Conservation (phyloP, 2,329 filamentous ascomycete species). For the Ophiostoma sp. region DNA sequence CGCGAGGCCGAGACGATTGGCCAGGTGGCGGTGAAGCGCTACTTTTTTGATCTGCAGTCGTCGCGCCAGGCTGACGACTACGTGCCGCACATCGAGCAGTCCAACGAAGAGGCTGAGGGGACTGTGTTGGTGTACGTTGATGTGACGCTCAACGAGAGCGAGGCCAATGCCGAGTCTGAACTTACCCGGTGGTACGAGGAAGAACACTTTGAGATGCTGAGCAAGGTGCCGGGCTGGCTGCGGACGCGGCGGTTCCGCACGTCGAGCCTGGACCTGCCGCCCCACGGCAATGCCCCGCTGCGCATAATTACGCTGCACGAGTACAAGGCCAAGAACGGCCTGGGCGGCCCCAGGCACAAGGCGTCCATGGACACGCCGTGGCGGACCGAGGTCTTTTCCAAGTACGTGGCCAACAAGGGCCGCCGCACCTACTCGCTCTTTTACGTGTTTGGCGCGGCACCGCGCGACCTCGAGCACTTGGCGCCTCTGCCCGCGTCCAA, state of each 20-base stretch:
- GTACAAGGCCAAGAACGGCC: slow-evolving; percentile 65
- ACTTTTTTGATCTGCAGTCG: slow-evolving; percentile 67
- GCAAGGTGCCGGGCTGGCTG: slow-evolving; percentile 76
- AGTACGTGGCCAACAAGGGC: slow-evolving; percentile 57
- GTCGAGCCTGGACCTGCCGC: slow-evolving; percentile 57
- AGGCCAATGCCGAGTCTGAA: slow-evolving; percentile 42
- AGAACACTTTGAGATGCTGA: slow-evolving; percentile 71
- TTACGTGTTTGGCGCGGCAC: slow-evolving; percentile 76
- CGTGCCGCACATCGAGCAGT: slow-evolving; percentile 58
- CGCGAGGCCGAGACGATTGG: slow-evolving; percentile 56
- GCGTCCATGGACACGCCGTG: slow-evolving; percentile 64
- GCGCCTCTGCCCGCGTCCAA: slow-evolving; percentile 48
- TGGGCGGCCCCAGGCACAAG: slow-evolving; percentile 64
- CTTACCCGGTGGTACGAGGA: slow-evolving; percentile 72
- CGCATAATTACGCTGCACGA: slow-evolving; percentile 72
- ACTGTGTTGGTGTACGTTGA: slow-evolving; percentile 64
- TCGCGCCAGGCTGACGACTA: slow-evolving; percentile 59
- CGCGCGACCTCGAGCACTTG: slow-evolving; percentile 65
- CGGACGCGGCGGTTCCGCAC: slow-evolving; percentile 71
- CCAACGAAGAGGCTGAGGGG: slow-evolving; percentile 59
- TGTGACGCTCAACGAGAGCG: slow-evolving; percentile 51
- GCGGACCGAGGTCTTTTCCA: slow-evolving; percentile 58
- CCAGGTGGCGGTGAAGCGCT: slow-evolving; percentile 65
- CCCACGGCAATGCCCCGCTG: slow-evolving; percentile 49
- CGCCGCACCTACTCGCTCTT: slow-evolving; percentile 69